Evolutionary conservation across 805 yeast species (phyloP).

Genomic region (Candida krabiensis): DNA sequence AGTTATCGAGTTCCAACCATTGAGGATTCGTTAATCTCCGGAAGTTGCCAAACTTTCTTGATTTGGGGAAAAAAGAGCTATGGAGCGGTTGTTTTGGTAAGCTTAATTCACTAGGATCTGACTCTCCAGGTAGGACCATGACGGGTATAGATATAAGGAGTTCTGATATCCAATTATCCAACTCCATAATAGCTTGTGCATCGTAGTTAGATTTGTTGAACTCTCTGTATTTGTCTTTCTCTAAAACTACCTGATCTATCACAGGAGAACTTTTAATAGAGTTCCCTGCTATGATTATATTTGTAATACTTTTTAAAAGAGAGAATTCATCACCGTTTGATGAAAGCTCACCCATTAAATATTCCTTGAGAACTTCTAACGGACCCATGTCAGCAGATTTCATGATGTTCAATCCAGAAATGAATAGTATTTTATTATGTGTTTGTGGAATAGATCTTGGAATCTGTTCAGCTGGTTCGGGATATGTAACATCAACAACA

Average conservation of each 20-base stretch:
- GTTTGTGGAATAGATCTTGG: constrained; percentile 27
- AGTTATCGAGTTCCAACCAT: constrained; percentile 60
- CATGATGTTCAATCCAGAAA: constrained; percentile 72
- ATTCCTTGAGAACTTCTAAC: constrained; percentile 64
- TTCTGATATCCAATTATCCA: constrained; percentile 61
- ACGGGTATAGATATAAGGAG: constrained; percentile 63
- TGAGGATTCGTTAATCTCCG: constrained; percentile 67
- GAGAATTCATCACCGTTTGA: constrained; percentile 21
- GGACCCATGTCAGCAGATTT: constrained; percentile 42
- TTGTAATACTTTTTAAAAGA: constrained; percentile 34
- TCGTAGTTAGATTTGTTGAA: constrained; percentile 54
- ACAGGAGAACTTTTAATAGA: constrained; percentile 35
- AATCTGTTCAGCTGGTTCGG: constrained; percentile 60
- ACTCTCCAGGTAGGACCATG: constrained; percentile 77
- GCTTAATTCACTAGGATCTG: constrained; percentile 82
- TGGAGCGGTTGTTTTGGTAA: constrained; percentile 93
- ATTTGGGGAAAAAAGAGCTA: constrained; percentile 58
- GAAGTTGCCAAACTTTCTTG: constrained; percentile 36
- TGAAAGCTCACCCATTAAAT: constrained; percentile 63
- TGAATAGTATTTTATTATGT: constrained; percentile 57
- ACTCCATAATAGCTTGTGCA: constrained; percentile 45
- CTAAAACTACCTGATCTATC: constrained; percentile 25
- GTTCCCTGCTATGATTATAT: constrained; percentile 73
- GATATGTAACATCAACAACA: constrained; percentile 76
- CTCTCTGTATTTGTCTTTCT: constrained; percentile 46